phyloP scores from a whole-genome alignment of 192 early-diverging fungal genomes.

The Podila verticillata region DNA sequence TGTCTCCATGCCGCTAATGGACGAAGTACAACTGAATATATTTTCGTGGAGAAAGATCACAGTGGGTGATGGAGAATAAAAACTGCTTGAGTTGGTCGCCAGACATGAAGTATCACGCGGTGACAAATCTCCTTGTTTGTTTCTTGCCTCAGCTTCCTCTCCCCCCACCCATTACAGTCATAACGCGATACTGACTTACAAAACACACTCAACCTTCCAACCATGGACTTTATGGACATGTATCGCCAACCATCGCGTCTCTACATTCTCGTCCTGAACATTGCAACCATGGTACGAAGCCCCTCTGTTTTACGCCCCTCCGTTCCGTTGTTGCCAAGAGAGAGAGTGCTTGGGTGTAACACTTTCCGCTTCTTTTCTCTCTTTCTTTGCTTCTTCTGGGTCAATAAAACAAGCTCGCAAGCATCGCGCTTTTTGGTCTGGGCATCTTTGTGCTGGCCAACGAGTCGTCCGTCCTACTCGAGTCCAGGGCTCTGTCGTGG shows the following conservation, averaged over 20 bases:
- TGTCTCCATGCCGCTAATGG: too few relatives aligned
- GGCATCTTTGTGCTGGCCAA: conserved; percentile 10
- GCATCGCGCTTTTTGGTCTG: conserved; percentile 16
- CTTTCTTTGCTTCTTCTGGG: too few relatives aligned
- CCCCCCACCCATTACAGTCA: too few relatives aligned
- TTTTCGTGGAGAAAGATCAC: too few relatives aligned
- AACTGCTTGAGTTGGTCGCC: too few relatives aligned
- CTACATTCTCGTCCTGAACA: conserved; percentile 24
- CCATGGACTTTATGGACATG: conserved; percentile 13
- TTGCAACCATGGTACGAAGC: conserved; percentile 15
- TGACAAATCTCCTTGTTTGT: too few relatives aligned
- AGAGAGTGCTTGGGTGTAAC: neutral
- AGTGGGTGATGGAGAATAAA: too few relatives aligned
- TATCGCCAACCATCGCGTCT: conserved; percentile 19
- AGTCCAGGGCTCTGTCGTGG: conserved; percentile 17
- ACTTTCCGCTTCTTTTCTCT: too few relatives aligned
- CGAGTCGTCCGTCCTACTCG: conserved; percentile 1
- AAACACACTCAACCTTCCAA: neutral
- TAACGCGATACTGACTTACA: neutral
- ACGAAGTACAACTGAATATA: too few relatives aligned
- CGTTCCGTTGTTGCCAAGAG: neutral
- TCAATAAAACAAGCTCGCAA: conserved; percentile 7
- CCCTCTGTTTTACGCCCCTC: neutral
- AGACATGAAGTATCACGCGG: too few relatives aligned
- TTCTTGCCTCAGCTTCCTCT: too few relatives aligned